A percentile compares a stretch with the other conserved stretches of the same genome.
Evolutionary conservation across 306 rosid species (phyloP).

Genomic region (Urtica urens): DNA sequence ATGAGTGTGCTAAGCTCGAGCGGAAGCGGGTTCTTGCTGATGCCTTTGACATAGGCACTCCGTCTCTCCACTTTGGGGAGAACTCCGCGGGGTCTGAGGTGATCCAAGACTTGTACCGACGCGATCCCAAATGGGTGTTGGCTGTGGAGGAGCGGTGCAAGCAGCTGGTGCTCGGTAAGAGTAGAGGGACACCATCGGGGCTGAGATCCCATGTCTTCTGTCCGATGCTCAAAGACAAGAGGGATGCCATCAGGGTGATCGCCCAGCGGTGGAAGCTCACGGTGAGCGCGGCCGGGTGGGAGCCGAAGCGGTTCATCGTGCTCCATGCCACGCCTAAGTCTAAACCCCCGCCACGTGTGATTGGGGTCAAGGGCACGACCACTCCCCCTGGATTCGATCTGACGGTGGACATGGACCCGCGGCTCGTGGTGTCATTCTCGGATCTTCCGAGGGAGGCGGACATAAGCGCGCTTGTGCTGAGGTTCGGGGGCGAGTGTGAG

Average conservation of each 20-base stretch:
- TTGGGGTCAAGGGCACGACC: conserved; percentile 69
- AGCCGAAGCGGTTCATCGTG: conserved; percentile 74
- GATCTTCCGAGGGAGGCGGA: conserved; percentile 90
- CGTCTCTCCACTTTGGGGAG: conserved; percentile 79
- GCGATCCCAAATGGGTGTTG: conserved; percentile 83
- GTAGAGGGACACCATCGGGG: conserved; percentile 50
- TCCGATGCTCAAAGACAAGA: conserved; percentile 75
- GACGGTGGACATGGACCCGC: conserved; percentile 78
- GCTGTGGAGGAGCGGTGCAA: conserved; percentile 94
- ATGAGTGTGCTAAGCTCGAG: conserved; percentile 85
- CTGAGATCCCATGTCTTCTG: conserved; percentile 74
- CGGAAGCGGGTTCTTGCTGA: conserved; percentile 86
- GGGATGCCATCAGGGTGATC: conserved; percentile 69
- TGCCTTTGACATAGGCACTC: conserved; percentile 66
- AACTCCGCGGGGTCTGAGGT: conserved; percentile 44
- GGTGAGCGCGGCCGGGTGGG: conserved; percentile 77
- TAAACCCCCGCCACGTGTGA: conserved; percentile 57
- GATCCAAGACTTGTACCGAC: conserved; percentile 52
- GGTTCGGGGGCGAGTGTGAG: conserved; percentile 95
- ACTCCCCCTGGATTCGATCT: conserved; percentile 57
- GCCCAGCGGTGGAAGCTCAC: conserved; percentile 90
- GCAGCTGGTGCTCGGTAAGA: conserved; percentile 68
- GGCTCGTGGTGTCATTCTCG: conserved; percentile 83
- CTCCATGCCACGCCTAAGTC: conserved; percentile 71
- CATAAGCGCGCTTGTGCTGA: conserved; percentile 73